Base-by-base conservation (phyloP, 352 stramenopile species). In the Thalassiosira oceanica region DNA sequence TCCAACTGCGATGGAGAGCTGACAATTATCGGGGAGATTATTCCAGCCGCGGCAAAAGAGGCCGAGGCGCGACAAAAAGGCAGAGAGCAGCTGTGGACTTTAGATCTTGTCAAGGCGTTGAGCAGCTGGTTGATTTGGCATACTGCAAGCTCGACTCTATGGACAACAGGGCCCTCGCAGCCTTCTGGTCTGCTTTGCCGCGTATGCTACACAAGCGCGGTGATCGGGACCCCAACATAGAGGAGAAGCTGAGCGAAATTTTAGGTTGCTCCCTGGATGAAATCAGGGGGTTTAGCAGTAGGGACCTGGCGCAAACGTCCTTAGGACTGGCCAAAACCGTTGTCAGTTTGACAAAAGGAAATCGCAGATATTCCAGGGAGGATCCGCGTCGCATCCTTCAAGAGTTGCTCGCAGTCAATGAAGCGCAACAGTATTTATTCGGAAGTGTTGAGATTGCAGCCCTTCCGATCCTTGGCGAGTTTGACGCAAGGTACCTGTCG, bases 351-450 rank as follows among this genome's bases (percentile, higher is more conserved):
- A 28, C 24, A 13, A 21, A 26, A 6, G 1, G 42, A 29, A 16
- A 23, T 21, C 31, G 28, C 26, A 27, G 24, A 26, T 3, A n/a
- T 10, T 44, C 11, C 1, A 56, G 13, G 11, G 41, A 21, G 23
- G 29, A 18, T 29, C 41, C 24, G n/a, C 18, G 43, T 31, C 55
- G 29, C 15, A 44, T 63, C 41, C 23, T 63, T 11, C 41, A 42
- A n/a, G 20, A 29, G 28, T 7, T 65, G 27, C 21, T 65, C 8
- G 29, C 45, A 37, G n/a, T n/a, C n/a, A n/a, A 56, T 5, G 18
- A 56, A 13, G 43, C 41, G 20, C 27, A 65, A 46, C 35, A 65
- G n/a, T 29, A 39, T 28, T 56, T 65, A 26, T 46, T 65, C 20
- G 1, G 13, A 1, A 7, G 45, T 4, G 35, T 65, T 21, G 55